Evolutionary conservation across 805 yeast genomes (phyloP).

Genomic region (Cyberlindnera americana): DNA sequence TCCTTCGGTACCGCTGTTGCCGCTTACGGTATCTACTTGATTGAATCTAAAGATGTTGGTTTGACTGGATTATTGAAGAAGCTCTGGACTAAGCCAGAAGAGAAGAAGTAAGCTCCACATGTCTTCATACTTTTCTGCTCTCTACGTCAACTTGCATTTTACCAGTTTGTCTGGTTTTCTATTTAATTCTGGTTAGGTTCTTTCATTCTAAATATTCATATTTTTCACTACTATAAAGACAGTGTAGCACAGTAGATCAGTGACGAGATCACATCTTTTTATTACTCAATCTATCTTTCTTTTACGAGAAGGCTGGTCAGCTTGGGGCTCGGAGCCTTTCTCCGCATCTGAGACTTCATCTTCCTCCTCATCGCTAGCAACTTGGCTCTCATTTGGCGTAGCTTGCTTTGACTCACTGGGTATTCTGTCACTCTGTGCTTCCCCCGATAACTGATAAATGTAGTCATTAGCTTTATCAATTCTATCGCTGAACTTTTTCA

Average conservation of each 20-base stretch:
- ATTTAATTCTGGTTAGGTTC: constrained; percentile 9
- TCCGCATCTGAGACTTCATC: background rate
- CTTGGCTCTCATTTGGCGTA: background rate
- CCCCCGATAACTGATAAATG: constrained; percentile 4
- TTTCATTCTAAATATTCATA: constrained; percentile 7
- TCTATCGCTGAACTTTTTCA: constrained; percentile 15
- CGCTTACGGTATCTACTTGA: constrained; percentile 65
- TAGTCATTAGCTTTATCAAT: constrained; percentile 13
- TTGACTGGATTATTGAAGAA: constrained; percentile 45
- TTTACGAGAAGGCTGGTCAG: constrained; percentile 6
- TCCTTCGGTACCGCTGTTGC: constrained; percentile 61
- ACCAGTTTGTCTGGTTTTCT: no score
- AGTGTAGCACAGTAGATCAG: no score
- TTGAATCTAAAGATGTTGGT: constrained; percentile 68
- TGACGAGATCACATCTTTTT: no score
- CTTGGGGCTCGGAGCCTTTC: no score
- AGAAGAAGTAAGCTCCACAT: constrained; percentile 13
- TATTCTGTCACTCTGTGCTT: background rate
- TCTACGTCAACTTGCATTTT: background rate
- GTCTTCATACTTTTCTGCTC: background rate
- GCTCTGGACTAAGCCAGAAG: constrained; percentile 49
- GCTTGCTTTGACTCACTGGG: background rate
- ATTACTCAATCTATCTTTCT: constrained; percentile 7
- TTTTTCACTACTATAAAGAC: no score
- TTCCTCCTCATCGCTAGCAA: background rate